Percentiles rank a stretch among this genome's conserved stretches.
Conservation (phyloP, 306 rosid species). For the Inga oerstediana region DNA sequence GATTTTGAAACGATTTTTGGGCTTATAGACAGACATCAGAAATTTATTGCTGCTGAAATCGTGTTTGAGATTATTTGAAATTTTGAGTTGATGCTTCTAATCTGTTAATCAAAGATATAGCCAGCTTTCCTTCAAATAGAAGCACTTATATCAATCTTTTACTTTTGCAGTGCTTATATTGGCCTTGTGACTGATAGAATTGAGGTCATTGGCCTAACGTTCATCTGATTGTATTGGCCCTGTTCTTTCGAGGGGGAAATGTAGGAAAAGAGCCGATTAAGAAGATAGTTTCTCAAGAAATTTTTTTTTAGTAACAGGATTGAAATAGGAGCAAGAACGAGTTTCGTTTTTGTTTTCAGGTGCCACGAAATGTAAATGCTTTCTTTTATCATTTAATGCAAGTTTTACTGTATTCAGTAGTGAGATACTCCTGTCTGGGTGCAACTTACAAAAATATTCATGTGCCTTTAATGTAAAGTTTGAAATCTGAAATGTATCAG, state of each 20-base stretch:
- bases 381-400: slow-evolving; percentile 44
- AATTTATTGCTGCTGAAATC: slow-evolving; percentile 11
- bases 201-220: slow-evolving; percentile 7
- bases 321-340: slow-evolving; percentile 36
- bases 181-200: slow-evolving; percentile 21
- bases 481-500: background rate
- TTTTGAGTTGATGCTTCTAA: background rate
- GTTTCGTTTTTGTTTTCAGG: slow-evolving; percentile 37
- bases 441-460: background rate
- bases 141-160: slow-evolving; percentile 18
- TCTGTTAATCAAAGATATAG: background rate
- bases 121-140: slow-evolving; percentile 1
- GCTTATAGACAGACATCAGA: background rate
- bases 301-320: slow-evolving; percentile 28
- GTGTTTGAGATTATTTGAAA: background rate
- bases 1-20: slow-evolving; percentile 10
- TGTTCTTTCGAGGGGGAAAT: slow-evolving; percentile 22
- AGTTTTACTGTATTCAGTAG: slow-evolving; percentile 20
- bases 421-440: slow-evolving; percentile 6
- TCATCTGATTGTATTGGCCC: slow-evolving; percentile 26
- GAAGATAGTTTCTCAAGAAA: slow-evolving; percentile 22
- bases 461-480: background rate
- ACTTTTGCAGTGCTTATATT: slow-evolving; percentile 41
- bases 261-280: slow-evolving; percentile 28
- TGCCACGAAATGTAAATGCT: slow-evolving; percentile 52